phyloP scores from a whole-genome alignment of 2,329 filamentous ascomycete species.

The Beauveria bassiana region DNA sequence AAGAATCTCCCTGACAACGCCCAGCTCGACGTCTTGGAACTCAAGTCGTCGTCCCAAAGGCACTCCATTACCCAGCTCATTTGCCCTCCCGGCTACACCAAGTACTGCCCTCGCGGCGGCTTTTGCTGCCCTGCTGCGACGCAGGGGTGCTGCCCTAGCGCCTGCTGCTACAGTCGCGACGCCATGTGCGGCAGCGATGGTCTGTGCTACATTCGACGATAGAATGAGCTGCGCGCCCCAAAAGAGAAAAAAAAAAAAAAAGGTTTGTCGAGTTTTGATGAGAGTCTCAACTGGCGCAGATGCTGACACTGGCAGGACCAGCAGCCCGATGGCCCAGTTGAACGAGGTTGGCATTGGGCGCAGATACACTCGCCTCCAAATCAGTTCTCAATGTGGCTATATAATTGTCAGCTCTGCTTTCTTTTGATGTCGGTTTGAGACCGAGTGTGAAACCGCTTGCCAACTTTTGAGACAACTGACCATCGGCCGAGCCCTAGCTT shows the following conservation, averaged over 20 bases:
- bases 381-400: conserved; percentile 14
- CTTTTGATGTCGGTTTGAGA: neutral
- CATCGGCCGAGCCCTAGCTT: neutral
- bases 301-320: neutral
- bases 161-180: conserved; percentile 4
- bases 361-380: conserved; percentile 11
- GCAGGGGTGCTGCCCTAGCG: conserved; percentile 7
- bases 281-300: neutral
- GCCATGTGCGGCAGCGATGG: conserved; percentile 6
- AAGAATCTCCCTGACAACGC: neutral
- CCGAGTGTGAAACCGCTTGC: neutral
- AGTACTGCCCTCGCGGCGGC: conserved; percentile 2
- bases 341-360: neutral
- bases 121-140: conserved; percentile 9
- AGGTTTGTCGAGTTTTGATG: neutral
- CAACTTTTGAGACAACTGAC: neutral
- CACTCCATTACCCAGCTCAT: no score
- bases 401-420: neutral
- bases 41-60: neutral
- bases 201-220: neutral
- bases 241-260: neutral
- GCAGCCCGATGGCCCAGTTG: neutral
- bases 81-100: conserved; percentile 5
- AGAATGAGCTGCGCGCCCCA: neutral
- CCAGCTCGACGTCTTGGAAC: neutral